Base-by-base conservation (phyloP, 2,329 filamentous ascomycete genomes). In the Sclerotinia borealis region DNA sequence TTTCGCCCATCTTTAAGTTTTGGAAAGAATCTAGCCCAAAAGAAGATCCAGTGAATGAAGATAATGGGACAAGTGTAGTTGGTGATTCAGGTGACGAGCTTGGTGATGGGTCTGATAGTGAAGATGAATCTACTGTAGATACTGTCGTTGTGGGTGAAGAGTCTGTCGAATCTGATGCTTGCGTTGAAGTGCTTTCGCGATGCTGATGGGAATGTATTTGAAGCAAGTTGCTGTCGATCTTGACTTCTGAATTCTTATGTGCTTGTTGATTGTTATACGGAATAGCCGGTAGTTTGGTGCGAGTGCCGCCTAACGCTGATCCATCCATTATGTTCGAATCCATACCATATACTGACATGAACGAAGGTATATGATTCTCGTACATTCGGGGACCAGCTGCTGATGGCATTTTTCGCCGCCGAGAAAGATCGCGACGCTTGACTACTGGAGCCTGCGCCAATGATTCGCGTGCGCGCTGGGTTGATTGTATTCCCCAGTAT, bases 71-170 rank as follows among this genome's bases (percentile, higher is more conserved):
- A 62, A 92, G 80, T 63, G 90, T 89, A 61, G 89, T 80, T 1
- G 92, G 91, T 3, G 95, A 97, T 76, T 97, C 93, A 10, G 93
- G 93, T 1, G 93, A 97, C 27, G 93, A 92, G 59, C 89, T 93
- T 3, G 95, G 92, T 6, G 93, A 97, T 9, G 91, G 89, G 71
- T 98, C 93, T 36, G 93, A 93, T 55, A 95, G 82, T 36, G 92
- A 91, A 10, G 92, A 93, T 6, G 93, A 96, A 77, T 96, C 93
- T 67, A 93, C 91, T 25, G 92, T 96, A 7, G 92, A 96, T 56
- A 95, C 85, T 2, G 93, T 96, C 4, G 93, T 97, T 9, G 93
- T 98, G 1, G 95, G 95, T 10, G 93, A 98, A 27, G 93, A 96
- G 72, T 96, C 93, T 48, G 91, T 91, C 1, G 95, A 98, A 68